Percentiles rank a stretch among this genome's conserved stretches.
These are phyloP conservation scores for Bretziella fagacearum DNA, from an alignment of 2,329 filamentous ascomycete genomes.

Conservation along the genomic window DNA sequence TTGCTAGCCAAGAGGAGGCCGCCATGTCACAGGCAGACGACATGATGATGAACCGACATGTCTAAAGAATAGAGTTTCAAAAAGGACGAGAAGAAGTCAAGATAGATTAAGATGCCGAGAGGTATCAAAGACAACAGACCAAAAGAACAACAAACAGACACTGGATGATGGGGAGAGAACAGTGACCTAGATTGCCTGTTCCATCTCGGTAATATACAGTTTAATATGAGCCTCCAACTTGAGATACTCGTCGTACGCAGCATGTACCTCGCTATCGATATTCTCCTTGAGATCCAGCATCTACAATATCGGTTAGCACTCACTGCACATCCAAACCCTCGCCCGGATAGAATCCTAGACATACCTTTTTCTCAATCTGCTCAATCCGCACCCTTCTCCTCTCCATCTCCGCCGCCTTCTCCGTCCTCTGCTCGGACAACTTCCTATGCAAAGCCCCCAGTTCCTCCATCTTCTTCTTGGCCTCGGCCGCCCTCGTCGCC, in stretches of 20 bases:
- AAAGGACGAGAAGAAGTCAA: background rate
- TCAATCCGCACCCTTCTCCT: constrained; percentile 83
- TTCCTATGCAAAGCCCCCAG: constrained; percentile 62
- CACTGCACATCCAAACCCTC: background rate
- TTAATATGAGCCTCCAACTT: constrained; percentile 97
- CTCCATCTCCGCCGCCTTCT: constrained; percentile 86
- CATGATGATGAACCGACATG: background rate
- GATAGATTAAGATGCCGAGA: constrained; percentile 3
- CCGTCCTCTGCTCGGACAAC: constrained; percentile 66
- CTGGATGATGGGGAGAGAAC: background rate
- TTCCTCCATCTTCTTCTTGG: constrained; percentile 81
- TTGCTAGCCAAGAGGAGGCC: constrained; percentile 5
- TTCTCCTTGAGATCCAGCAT: constrained; percentile 97
- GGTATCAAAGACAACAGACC: background rate
- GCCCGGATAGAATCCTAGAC: constrained; percentile 18
- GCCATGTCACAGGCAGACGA: constrained; percentile 10
- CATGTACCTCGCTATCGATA: constrained; percentile 85
- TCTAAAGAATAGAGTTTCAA: background rate
- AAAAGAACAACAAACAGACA: background rate
- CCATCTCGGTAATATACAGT: constrained; percentile 97
- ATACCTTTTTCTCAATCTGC: constrained; percentile 95
- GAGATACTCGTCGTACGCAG: constrained; percentile 81
- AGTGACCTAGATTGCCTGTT: constrained; percentile 49
- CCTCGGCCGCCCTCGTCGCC: constrained; percentile 61
- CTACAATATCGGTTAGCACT: constrained; percentile 28